Evolutionary conservation across 1,284 basidiomycete species (phyloP).

Genomic region (Neolentinus lepideus): DNA sequence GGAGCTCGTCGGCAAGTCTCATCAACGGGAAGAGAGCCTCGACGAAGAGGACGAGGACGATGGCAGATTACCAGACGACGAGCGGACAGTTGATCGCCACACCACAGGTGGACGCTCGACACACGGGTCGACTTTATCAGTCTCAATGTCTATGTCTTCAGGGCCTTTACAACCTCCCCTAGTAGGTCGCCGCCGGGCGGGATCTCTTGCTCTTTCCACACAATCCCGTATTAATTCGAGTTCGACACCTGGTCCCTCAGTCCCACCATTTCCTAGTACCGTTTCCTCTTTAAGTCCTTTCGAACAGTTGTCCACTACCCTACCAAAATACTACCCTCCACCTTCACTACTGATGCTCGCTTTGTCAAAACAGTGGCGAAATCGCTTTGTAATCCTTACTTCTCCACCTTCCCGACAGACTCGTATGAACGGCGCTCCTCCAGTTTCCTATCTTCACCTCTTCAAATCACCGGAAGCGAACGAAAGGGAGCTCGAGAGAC

Average conservation of each 20-base stretch:
- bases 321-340: slow-evolving; percentile 61
- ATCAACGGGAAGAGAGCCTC: slow-evolving; percentile 7
- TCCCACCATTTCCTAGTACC: slow-evolving; percentile 57
- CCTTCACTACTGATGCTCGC: slow-evolving; percentile 63
- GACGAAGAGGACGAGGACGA: slow-evolving; percentile 8
- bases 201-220: slow-evolving; percentile 22
- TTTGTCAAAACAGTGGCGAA: slow-evolving; percentile 67
- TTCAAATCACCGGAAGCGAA: slow-evolving; percentile 54
- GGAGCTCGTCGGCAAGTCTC: slow-evolving; percentile 21
- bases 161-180: background rate
- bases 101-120: slow-evolving; percentile 2
- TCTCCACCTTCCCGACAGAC: slow-evolving; percentile 20
- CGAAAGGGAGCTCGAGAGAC: slow-evolving; percentile 61
- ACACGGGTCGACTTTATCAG: background rate
- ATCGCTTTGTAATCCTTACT: slow-evolving; percentile 55
- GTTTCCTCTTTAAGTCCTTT: slow-evolving; percentile 40
- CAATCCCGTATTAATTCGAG: slow-evolving; percentile 26
- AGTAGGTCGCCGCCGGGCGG: slow-evolving; percentile 22
- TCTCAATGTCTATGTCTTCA: background rate
- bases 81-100: slow-evolving; percentile 5
- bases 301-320: slow-evolving; percentile 38
- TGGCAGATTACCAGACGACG: slow-evolving; percentile 2
- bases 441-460: slow-evolving; percentile 50
- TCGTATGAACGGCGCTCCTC: background rate
- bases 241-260: slow-evolving; percentile 21